Evolutionary conservation across 352 stramenopile genomes (phyloP).

Genomic region (Phytophthora hybrid): DNA sequence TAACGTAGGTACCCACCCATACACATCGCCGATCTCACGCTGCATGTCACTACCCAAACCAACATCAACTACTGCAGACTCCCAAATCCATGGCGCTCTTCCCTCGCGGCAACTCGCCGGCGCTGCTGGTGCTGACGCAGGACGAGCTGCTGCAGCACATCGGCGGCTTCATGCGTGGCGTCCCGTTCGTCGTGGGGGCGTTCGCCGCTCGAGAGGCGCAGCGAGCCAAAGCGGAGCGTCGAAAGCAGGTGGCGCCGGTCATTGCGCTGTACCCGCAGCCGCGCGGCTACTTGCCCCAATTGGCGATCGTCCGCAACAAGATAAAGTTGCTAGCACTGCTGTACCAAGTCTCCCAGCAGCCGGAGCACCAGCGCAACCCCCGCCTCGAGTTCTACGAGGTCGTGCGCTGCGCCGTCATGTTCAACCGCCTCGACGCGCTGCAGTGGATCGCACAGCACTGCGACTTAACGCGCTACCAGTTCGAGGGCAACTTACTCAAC

Average conservation of each 20-base stretch:
- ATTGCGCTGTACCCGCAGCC: constrained; percentile 39
- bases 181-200: constrained; percentile 37
- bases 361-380: constrained; percentile 27
- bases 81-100: constrained; percentile 28
- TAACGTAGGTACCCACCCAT: not conserved
- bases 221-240: constrained; percentile 2
- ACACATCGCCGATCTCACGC: not conserved
- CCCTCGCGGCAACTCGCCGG: constrained; percentile 19
- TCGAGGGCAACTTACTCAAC: constrained; percentile 42
- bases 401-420: constrained; percentile 44
- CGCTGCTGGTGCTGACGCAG: constrained; percentile 40
- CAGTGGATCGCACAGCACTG: constrained; percentile 33
- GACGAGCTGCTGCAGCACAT: constrained; percentile 32
- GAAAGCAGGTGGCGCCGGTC: not conserved
- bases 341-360: constrained; percentile 15
- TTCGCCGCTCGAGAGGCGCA: constrained; percentile 26
- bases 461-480: constrained; percentile 35
- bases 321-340: constrained; percentile 33
- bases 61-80: constrained; percentile 2
- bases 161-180: constrained; percentile 38
- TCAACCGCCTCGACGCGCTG: constrained; percentile 29
- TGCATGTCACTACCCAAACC: not conserved
- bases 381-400: constrained; percentile 45
- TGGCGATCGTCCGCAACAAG: constrained; percentile 39
- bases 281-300: constrained; percentile 37